Base-by-base conservation (phyloP, 805 yeast species). In the Alloascoidea africana region DNA sequence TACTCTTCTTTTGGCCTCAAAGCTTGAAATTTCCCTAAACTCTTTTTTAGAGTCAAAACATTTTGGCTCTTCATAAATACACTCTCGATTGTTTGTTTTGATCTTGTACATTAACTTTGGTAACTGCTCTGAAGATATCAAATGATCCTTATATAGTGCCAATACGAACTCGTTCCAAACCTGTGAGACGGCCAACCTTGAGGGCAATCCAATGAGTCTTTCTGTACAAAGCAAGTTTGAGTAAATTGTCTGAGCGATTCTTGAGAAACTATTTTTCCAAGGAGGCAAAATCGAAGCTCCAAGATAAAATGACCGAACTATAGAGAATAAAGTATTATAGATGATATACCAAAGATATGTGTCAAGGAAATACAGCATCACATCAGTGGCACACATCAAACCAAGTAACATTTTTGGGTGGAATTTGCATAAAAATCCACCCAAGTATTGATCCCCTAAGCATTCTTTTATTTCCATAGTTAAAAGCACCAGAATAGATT, bases 271-370 rank as follows among this genome's bases (percentile, higher is more conserved):
- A 47, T 81, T 82, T 52, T 82, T 70, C 94, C 94, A 83, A 0
- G 94, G 94, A 2, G 91, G 80, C 79, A 89, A 77, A 6, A 83
- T 74, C 0, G 93, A 81, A 3, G 80, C 76, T 1, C 94, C 94
- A 42, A 76, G 64, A 33, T 77, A 73, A 44, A 77, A 66, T 0
- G 91, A 78, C 4, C 82, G 60, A 39, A 76, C 65, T 3, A 82
- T 77, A 0, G 93, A 82, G 40, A 80, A 77, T 0, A 70, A 49
- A 0, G 91, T 77, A 49, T 76, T 82, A 72, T 89, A 79, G 32
- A 83, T 65, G 40, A 83, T 82, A 47, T 81, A 83, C 94, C 94
- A 83, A 14, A 83, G 58, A 47, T 83, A 83, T 0, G 94, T 82
- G 46, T 83, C 94, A 39, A 83, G 65, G 46, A 80, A 79, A 53